Conservation (phyloP, 2,329 filamentous ascomycete genomes). For the Hymenoscyphus salicellus region DNA sequence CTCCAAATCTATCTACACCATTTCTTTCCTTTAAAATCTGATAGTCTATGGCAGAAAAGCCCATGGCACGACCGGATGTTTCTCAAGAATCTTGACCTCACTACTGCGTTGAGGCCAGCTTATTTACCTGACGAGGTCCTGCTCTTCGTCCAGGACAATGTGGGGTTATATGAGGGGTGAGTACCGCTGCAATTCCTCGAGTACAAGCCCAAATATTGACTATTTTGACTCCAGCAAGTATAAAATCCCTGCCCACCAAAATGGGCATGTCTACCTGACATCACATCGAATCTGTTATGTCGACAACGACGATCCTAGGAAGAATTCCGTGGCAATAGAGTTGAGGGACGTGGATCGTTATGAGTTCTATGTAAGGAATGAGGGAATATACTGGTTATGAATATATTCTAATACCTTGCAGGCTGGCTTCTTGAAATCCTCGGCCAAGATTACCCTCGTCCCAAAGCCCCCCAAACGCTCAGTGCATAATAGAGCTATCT, state of each 20-base stretch:
- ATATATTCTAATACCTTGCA: constrained; percentile 38
- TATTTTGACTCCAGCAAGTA: constrained; percentile 63
- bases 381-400: background rate
- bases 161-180: constrained; percentile 96
- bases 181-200: constrained; percentile 33
- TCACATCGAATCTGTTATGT: constrained; percentile 96
- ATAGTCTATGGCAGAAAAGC: constrained; percentile 3
- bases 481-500: constrained; percentile 52
- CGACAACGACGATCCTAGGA: constrained; percentile 79
- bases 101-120: constrained; percentile 88
- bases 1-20: background rate
- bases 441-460: constrained; percentile 84
- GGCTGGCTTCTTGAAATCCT: constrained; percentile 93
- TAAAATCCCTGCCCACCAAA: constrained; percentile 90
- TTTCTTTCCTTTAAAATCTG: background rate
- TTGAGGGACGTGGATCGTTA: constrained; percentile 86
- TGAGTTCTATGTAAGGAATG: constrained; percentile 72
- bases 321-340: constrained; percentile 79
- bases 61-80: constrained; percentile 77
- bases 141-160: constrained; percentile 94
- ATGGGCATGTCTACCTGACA: constrained; percentile 94
- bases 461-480: constrained; percentile 74
- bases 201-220: background rate
- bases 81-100: constrained; percentile 91
- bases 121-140: constrained; percentile 91